Percentiles rank a stretch among this genome's conserved stretches.
Conservation (phyloP, 768 basidiomycete genomes). For the Suillus spraguei region DNA sequence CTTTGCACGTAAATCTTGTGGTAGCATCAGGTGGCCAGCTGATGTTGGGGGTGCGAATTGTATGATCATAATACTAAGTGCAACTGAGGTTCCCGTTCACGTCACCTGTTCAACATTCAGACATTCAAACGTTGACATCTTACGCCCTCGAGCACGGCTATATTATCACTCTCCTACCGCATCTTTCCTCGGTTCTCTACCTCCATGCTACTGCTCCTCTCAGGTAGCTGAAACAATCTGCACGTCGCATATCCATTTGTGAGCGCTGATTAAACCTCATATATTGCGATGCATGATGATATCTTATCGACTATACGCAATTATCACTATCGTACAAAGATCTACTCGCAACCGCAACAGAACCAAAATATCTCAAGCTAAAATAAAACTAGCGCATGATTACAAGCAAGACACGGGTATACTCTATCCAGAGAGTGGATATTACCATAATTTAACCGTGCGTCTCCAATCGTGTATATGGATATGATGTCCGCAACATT, state of each 20-base stretch:
- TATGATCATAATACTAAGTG: no score
- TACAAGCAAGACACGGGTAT: conserved; percentile 1
- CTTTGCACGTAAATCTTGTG: no score
- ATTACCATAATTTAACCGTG: neutral
- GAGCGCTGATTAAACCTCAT: no score
- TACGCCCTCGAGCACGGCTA: neutral
- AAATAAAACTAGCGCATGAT: conserved; percentile 1
- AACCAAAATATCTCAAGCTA: neutral
- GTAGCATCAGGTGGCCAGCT: no score
- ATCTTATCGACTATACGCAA: neutral
- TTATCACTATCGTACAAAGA: conserved; percentile 1
- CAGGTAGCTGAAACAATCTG: no score
- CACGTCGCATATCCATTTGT: neutral
- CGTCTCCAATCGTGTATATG: conserved; percentile 5
- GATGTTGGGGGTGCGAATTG: no score
- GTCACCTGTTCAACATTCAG: no score
- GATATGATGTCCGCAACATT: neutral
- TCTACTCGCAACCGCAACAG: neutral
- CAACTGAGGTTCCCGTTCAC: neutral
- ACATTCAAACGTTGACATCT: neutral
- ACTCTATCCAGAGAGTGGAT: conserved; percentile 5
- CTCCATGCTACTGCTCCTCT: no score
- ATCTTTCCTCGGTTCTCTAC: neutral
- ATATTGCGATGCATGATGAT: neutral
- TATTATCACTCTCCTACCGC: neutral